Conservation (phyloP, 768 basidiomycete genomes). For the Crepidotus variabilis region DNA sequence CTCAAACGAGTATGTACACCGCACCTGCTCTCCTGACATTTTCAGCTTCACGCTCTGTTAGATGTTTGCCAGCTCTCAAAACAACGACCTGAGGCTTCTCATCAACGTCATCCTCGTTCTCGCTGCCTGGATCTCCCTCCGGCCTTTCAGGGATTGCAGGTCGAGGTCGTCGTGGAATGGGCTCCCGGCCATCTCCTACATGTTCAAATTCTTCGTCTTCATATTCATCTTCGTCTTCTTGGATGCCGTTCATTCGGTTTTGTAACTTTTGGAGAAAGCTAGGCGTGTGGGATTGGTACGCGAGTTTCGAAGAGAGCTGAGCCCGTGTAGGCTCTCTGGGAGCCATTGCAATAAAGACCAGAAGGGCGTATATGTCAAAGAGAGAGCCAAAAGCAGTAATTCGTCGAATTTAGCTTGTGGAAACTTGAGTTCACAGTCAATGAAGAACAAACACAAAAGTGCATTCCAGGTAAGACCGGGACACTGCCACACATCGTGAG, state of each 20-base stretch:
- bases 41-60: slow-evolving; percentile 74
- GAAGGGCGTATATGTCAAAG: too few relatives aligned
- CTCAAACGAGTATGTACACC: slow-evolving; percentile 8
- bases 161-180: slow-evolving; percentile 72
- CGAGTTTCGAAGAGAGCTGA: slow-evolving; percentile 68
- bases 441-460: too few relatives aligned
- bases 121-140: slow-evolving; percentile 63
- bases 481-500: too few relatives aligned
- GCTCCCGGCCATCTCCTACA: slow-evolving; percentile 64
- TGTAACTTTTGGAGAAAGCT: slow-evolving; percentile 65
- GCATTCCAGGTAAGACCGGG: too few relatives aligned
- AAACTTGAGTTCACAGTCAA: too few relatives aligned
- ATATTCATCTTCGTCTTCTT: slow-evolving; percentile 43
- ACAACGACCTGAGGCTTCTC: slow-evolving; percentile 91
- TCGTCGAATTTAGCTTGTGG: too few relatives aligned
- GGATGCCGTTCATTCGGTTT: slow-evolving; percentile 52
- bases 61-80: slow-evolving; percentile 83
- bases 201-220: slow-evolving; percentile 54
- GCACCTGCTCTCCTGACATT: slow-evolving; percentile 71
- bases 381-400: too few relatives aligned
- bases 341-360: slow-evolving; percentile 26
- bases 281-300: slow-evolving; percentile 60
- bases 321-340: slow-evolving; percentile 66
- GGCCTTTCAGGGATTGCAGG: slow-evolving; percentile 70
- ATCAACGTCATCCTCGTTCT: slow-evolving; percentile 54